A percentile compares a stretch with the other conserved stretches of the same genome.
Evolutionary conservation across 2,329 filamentous ascomycete genomes (phyloP).

Genomic region (Lecanicillium sp.): DNA sequence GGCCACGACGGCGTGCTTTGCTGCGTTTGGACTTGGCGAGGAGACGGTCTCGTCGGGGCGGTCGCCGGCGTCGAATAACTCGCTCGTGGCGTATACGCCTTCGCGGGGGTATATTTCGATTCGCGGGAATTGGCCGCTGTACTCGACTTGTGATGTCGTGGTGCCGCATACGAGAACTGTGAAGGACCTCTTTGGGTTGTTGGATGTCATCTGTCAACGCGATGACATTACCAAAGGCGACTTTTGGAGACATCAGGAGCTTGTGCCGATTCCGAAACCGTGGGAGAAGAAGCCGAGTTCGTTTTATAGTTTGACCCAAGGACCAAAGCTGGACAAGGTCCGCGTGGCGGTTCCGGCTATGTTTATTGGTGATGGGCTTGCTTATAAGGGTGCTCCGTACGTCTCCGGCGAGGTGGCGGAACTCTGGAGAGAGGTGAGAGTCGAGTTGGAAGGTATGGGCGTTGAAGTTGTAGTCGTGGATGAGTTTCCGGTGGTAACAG

Average conservation of each 20-base stretch:
- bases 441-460: constrained; percentile 27
- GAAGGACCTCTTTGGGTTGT: constrained; percentile 36
- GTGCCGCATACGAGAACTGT: constrained; percentile 43
- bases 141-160: constrained; percentile 44
- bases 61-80: constrained; percentile 46
- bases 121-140: constrained; percentile 44
- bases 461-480: constrained; percentile 28
- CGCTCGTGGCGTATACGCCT: constrained; percentile 45
- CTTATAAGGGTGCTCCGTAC: constrained; percentile 8
- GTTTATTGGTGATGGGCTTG: constrained; percentile 31
- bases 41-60: constrained; percentile 48
- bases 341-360: constrained; percentile 40
- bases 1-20: constrained; percentile 40
- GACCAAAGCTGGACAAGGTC: constrained; percentile 28
- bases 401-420: constrained; percentile 12
- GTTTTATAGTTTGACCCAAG: constrained; percentile 20
- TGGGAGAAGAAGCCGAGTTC: constrained; percentile 21
- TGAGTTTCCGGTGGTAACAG: constrained; percentile 35
- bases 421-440: constrained; percentile 20
- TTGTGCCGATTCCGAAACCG: constrained; percentile 28
- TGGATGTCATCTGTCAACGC: constrained; percentile 35
- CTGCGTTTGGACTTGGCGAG: constrained; percentile 41
- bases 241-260: constrained; percentile 43
- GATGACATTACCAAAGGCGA: constrained; percentile 37
- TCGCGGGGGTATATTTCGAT: constrained; percentile 42